A percentile compares a stretch with the other conserved stretches of the same genome.
Evolutionary conservation across 345 rosid species (phyloP).

Genomic region (Salix caprea): DNA sequence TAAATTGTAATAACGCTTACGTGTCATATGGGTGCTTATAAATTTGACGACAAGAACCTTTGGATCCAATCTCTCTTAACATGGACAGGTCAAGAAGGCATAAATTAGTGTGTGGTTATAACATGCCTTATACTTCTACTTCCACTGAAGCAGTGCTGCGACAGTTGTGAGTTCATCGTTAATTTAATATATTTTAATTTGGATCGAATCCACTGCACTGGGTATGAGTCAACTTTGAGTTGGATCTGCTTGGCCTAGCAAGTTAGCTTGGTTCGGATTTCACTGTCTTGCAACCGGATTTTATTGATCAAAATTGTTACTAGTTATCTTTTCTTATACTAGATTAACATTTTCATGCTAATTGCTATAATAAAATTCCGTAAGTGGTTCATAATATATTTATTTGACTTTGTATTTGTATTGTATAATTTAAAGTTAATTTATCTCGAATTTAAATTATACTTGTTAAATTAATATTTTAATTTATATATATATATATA

Average conservation of each 20-base stretch:
- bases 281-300: too few relatives aligned
- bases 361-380: too few relatives aligned
- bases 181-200: not conserved
- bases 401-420: too few relatives aligned
- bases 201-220: too few relatives aligned
- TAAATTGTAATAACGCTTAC: constrained; percentile 27
- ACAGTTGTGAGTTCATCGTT: not conserved
- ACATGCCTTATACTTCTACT: not conserved
- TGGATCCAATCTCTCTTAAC: not conserved
- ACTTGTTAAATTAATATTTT: too few relatives aligned
- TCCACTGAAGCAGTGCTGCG: not conserved
- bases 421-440: too few relatives aligned
- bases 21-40: constrained; percentile 14
- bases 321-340: too few relatives aligned
- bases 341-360: too few relatives aligned
- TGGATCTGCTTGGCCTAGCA: not conserved
- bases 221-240: not conserved
- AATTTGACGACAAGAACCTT: constrained; percentile 5
- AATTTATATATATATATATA: too few relatives aligned
- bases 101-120: not conserved
- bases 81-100: not conserved
- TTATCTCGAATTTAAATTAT: too few relatives aligned
- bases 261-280: not conserved
- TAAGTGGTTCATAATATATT: too few relatives aligned
- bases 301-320: not conserved